A percentile compares a stretch with the other conserved stretches of the same genome.
Evolutionary conservation across 164 flowering plant species (phyloP).

Genomic region (Vitis amurensis): DNA sequence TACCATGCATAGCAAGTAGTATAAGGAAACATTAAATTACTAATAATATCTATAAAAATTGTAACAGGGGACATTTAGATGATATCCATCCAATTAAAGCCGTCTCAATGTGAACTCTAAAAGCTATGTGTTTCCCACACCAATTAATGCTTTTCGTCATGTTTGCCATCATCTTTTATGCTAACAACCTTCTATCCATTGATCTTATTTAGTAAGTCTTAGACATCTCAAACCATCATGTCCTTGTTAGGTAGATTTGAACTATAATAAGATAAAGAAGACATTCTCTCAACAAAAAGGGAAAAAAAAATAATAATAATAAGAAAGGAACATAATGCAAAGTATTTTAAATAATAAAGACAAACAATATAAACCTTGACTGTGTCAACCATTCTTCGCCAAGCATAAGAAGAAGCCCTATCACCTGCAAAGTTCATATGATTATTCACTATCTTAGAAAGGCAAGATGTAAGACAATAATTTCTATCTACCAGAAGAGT

Average conservation of each 20-base stretch:
- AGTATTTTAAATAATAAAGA: background rate
- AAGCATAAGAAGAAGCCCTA: slow-evolving; percentile 31
- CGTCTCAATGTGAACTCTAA: background rate
- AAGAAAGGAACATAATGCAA: no score
- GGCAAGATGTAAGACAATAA: background rate
- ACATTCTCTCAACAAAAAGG: background rate
- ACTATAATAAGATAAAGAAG: background rate
- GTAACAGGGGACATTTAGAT: background rate
- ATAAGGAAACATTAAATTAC: background rate
- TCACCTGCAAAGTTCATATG: slow-evolving; percentile 27
- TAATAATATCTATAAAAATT: background rate
- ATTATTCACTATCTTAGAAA: no score
- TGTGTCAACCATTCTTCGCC: slow-evolving; percentile 58
- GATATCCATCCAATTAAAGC: background rate
- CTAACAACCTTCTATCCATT: no score
- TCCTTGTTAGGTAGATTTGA: no score
- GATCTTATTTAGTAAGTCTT: no score
- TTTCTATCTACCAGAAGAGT: background rate
- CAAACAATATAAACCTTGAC: slow-evolving; percentile 42
- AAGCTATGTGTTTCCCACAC: background rate
- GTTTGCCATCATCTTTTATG: background rate
- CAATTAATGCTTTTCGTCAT: background rate
- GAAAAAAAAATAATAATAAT: background rate
- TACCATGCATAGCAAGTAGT: background rate
- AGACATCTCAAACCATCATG: no score